A percentile compares a stretch with the other conserved stretches of the same genome.
These are phyloP conservation scores for Plasmodium chabaudi DNA, from an alignment of 169 alveolate species.

Conservation along the genomic window DNA sequence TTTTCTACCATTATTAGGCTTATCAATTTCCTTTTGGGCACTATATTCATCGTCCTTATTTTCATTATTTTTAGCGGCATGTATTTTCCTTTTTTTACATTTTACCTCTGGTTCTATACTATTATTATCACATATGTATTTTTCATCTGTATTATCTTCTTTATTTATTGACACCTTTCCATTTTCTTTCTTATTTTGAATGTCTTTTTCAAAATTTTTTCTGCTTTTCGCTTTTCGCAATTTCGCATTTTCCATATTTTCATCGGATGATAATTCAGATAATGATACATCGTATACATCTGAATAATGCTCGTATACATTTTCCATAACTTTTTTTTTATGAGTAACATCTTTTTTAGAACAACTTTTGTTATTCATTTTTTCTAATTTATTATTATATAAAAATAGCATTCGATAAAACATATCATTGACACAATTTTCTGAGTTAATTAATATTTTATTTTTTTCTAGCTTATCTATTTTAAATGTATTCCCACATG, in stretches of 20 bases:
- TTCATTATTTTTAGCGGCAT: too few relatives aligned
- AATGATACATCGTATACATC: slow-evolving; percentile 61
- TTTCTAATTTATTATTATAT: slow-evolving; percentile 60
- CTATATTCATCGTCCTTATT: too few relatives aligned
- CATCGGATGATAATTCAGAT: slow-evolving; percentile 73
- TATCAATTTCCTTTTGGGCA: too few relatives aligned
- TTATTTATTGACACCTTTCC: not conserved
- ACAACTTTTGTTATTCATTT: not conserved
- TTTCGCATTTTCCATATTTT: slow-evolving; percentile 6
- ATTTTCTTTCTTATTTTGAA: slow-evolving; percentile 17
- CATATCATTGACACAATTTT: slow-evolving; percentile 43
- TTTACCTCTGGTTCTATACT: not conserved
- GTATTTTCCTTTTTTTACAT: too few relatives aligned
- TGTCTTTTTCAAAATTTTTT: slow-evolving; percentile 19
- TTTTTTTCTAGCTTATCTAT: slow-evolving; percentile 22
- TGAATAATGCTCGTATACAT: slow-evolving; percentile 35
- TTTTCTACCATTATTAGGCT: too few relatives aligned
- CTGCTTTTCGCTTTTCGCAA: slow-evolving; percentile 14
- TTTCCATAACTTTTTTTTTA: not conserved
- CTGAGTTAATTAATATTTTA: slow-evolving; percentile 49
- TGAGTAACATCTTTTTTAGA: not conserved
- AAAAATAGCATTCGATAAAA: slow-evolving; percentile 36
- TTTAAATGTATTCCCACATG: slow-evolving; percentile 22
- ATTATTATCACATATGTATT: not conserved
- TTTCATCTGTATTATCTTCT: not conserved